Percentiles rank a stretch among this genome's conserved stretches.
Conservation (phyloP, 2,329 filamentous ascomycete genomes). For the Scortechinia acanthostroma region DNA sequence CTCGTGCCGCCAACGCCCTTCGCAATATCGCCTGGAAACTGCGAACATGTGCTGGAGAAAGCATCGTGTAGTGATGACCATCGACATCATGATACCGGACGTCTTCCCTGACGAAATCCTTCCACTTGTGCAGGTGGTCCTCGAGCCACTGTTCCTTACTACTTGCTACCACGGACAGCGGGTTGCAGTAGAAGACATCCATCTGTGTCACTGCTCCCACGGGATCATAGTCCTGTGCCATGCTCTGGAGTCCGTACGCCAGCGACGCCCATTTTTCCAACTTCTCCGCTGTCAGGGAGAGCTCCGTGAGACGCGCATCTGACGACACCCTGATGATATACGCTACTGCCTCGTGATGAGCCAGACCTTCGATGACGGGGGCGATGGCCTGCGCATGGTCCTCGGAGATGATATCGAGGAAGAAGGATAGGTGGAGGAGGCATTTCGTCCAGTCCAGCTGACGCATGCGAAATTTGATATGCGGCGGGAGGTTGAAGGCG, state of each 20-base stretch:
- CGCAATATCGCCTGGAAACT: slow-evolving; percentile 18
- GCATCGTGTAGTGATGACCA: slow-evolving; percentile 29
- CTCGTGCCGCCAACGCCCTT: slow-evolving; percentile 9
- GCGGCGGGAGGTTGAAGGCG: slow-evolving; percentile 36
- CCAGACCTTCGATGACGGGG: slow-evolving; percentile 4
- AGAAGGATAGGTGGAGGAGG: slow-evolving; percentile 28
- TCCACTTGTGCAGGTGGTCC: slow-evolving; percentile 21
- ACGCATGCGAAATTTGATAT: slow-evolving; percentile 32
- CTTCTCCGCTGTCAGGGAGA: slow-evolving; percentile 14
- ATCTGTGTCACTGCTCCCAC: slow-evolving; percentile 20
- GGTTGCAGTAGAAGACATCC: slow-evolving; percentile 31
- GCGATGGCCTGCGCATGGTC: slow-evolving; percentile 10
- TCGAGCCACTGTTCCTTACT: slow-evolving; percentile 18
- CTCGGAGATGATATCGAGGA: slow-evolving; percentile 27
- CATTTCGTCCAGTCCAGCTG: slow-evolving; percentile 25
- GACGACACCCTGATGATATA: slow-evolving; percentile 13
- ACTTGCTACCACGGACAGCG: slow-evolving; percentile 16
- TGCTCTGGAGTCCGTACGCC: slow-evolving; percentile 22
- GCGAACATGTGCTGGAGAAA: slow-evolving; percentile 22
- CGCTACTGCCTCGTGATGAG: slow-evolving; percentile 10
- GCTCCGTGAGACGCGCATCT: slow-evolving; percentile 14
- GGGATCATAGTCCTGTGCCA: slow-evolving; percentile 32
- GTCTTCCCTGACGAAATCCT: slow-evolving; percentile 16
- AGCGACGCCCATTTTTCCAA: slow-evolving; percentile 24
- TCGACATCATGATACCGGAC: slow-evolving; percentile 21